Evolutionary conservation across 768 basidiomycete genomes (phyloP), one percentile per base, ranked within the genome.

Genomic region (Kwoniella bestiolae): DNA sequence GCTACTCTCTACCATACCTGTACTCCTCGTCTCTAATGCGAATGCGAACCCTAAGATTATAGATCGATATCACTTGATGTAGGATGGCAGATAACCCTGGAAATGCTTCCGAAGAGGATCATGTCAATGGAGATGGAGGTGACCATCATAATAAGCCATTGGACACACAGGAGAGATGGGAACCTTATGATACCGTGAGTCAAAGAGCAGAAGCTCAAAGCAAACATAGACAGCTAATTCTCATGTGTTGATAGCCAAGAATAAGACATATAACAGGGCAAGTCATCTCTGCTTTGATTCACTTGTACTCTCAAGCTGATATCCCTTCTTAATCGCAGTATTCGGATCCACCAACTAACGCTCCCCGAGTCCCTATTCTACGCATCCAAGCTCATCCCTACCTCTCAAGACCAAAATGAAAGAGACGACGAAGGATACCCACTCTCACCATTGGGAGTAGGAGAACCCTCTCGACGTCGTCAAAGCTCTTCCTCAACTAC

Each of bases 231-330:
- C 34, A 11, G n/a, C 49, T 29, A 21, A 32, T 34, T 8, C 32
- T 23, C 8, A n/a, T 34, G 14, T 14, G 23, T 38, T 12, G 18
- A 45, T 55, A 77, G 74, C 74, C 74, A 18, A 58, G 70, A 0
- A 75, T 78, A 26, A 18, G 76, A 41, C 70, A 73, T 31, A 75
- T 78, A 60, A 78, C 76, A 7, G 76, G 76, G 76, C 74, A 35
- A 23, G 73, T 31, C 8, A n/a, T 41, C 38, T n/a, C 16, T 31
- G 31, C 14, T 14, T n/a, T 61, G 21, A 3, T 4, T 26, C 3
- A 23, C 23, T 38, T 34, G 14, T 14, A 47, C 28, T 11, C 12
- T 28, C 16, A 14, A 53, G 25, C 18, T 16, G 11, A 8, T 11
- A 18, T n/a, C 9, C 29, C 11, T 25, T 60, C 18, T 55, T 67